These are phyloP conservation scores for Ulota crispa DNA, from an alignment of 225 moss, liverwort and hornwort genomes.

Conservation along the genomic window DNA sequence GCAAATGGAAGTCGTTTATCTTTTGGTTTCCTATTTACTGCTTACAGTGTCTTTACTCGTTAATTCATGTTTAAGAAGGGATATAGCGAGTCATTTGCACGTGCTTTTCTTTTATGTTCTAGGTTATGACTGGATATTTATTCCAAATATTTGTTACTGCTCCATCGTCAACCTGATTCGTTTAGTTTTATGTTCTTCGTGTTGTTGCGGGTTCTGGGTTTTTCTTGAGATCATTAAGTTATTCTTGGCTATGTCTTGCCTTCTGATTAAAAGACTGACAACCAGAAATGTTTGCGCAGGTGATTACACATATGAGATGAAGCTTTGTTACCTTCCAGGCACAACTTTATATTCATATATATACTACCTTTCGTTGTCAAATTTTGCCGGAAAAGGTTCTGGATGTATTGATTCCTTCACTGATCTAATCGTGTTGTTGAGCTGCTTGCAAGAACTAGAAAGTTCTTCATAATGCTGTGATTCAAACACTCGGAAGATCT, in stretches of 20 bases:
- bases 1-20: not conserved
- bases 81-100: not conserved
- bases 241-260: not conserved
- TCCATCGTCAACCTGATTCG: not conserved
- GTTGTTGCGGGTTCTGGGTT: not conserved
- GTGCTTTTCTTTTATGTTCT: not conserved
- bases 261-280: slow-evolving; percentile 40
- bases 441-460: slow-evolving; percentile 46
- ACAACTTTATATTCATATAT: slow-evolving; percentile 42
- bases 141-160: not conserved
- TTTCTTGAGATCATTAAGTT: slow-evolving; percentile 1
- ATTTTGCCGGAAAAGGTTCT: slow-evolving; percentile 39
- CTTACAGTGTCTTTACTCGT: not conserved
- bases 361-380: slow-evolving; percentile 39
- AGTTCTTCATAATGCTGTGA: slow-evolving; percentile 45
- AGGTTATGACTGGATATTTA: not conserved
- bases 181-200: slow-evolving; percentile 11
- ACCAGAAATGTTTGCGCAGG: slow-evolving; percentile 63
- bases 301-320: slow-evolving; percentile 44
- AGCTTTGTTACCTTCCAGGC: slow-evolving; percentile 42
- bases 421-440: slow-evolving; percentile 48
- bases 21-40: slow-evolving; percentile 13
- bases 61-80: slow-evolving; percentile 8
- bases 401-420: slow-evolving; percentile 33
- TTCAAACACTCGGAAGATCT: slow-evolving; percentile 28